These are phyloP conservation scores for Berkeleyomyces rouxiae DNA, from an alignment of 2,329 filamentous ascomycete species.

Conservation along the genomic window DNA sequence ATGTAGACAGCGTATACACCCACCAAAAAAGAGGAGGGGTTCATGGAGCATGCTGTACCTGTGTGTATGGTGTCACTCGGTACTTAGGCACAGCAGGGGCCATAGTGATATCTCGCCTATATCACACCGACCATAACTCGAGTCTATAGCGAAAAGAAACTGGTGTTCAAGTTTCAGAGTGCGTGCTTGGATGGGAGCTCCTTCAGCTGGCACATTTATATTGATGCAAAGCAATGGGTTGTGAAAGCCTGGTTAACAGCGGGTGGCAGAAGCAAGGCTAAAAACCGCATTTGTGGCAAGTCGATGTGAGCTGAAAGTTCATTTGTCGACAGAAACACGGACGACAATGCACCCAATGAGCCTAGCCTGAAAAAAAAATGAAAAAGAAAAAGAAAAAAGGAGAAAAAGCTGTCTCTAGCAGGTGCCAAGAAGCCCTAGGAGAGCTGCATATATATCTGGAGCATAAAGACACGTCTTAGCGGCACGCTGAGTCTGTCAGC, in stretches of 20 bases:
- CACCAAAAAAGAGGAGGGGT: background rate
- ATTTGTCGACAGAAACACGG: constrained; percentile 14
- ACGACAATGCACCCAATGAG: background rate
- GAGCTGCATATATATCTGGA: background rate
- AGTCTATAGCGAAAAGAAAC: too few species aligned
- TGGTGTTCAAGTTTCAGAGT: too few species aligned
- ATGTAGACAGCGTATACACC: too few species aligned
- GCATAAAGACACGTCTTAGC: background rate
- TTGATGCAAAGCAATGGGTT: background rate
- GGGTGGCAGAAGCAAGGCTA: background rate
- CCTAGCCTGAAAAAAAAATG: background rate
- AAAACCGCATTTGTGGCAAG: background rate
- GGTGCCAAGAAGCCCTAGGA: background rate
- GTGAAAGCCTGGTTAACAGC: background rate
- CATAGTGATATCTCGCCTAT: too few species aligned
- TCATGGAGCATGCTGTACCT: background rate
- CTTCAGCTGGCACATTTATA: background rate
- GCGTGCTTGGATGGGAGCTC: background rate
- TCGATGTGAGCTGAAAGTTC: background rate
- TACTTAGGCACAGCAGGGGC: background rate
- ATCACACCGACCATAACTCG: too few species aligned
- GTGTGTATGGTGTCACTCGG: background rate
- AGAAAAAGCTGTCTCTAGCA: background rate
- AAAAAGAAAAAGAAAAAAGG: background rate
- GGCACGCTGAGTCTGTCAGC: background rate